Conservation (phyloP, 2,329 filamentous ascomycete genomes). For the Hyphodiscus sp. region DNA sequence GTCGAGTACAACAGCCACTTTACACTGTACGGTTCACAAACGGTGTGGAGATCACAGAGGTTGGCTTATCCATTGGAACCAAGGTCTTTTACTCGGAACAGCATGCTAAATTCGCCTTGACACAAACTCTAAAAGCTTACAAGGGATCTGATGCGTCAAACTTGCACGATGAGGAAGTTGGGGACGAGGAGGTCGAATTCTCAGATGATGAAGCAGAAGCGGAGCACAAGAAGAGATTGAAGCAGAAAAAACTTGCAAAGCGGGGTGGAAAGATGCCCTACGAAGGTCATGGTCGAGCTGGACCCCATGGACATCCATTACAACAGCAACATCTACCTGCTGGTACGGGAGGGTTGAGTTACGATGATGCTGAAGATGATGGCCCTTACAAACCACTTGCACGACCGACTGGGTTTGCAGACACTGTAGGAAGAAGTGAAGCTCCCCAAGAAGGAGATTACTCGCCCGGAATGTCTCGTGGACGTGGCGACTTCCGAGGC, state of each 20-base stretch:
- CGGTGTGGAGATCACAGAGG: slow-evolving; percentile 58
- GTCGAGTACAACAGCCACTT: slow-evolving; percentile 75
- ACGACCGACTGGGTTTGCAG: slow-evolving; percentile 56
- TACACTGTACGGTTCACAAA: slow-evolving; percentile 76
- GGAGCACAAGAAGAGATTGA: slow-evolving; percentile 65
- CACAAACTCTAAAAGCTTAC: slow-evolving; percentile 66
- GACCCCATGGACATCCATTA: slow-evolving; percentile 32
- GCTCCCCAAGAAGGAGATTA: slow-evolving; percentile 30
- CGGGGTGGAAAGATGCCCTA: slow-evolving; percentile 43
- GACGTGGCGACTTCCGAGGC: slow-evolving; percentile 17
- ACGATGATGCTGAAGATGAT: slow-evolving; percentile 63
- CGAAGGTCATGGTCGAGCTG: slow-evolving; percentile 29
- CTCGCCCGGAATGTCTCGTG: slow-evolving; percentile 6
- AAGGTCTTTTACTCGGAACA: slow-evolving; percentile 73
- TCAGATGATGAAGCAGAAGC: slow-evolving; percentile 94
- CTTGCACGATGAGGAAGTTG: slow-evolving; percentile 86
- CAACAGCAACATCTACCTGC: slow-evolving; percentile 28
- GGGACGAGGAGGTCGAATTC: slow-evolving; percentile 83
- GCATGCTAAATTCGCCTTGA: slow-evolving; percentile 81
- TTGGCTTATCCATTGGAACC: slow-evolving; percentile 61
- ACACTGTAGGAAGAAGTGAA: slow-evolving; percentile 38
- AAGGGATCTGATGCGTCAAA: slow-evolving; percentile 96
- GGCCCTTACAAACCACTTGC: slow-evolving; percentile 67
- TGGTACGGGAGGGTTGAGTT: slow-evolving; percentile 47
- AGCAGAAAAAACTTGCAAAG: slow-evolving; percentile 59